Conservation (phyloP, 75 land plant species). For the Picea glauca region DNA sequence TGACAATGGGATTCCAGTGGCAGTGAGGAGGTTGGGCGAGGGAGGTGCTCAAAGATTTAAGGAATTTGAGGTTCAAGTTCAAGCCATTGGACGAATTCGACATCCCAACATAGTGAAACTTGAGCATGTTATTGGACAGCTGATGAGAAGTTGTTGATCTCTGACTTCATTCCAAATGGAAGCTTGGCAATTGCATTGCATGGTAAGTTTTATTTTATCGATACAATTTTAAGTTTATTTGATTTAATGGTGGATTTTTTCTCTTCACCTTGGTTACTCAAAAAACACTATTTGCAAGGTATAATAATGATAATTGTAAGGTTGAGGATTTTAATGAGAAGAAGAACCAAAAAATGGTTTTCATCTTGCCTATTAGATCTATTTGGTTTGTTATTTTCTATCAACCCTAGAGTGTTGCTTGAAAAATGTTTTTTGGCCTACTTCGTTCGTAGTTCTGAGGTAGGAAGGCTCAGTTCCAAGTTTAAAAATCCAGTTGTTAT, state of each 20-base stretch:
- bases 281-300: background rate
- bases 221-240: background rate
- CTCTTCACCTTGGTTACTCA: background rate
- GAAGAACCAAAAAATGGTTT: too few relatives aligned
- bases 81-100: conserved; percentile 59
- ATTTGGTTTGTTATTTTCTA: too few relatives aligned
- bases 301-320: background rate
- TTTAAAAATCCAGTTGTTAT: background rate
- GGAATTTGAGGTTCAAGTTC: conserved; percentile 72
- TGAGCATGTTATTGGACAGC: conserved; percentile 86
- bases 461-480: background rate
- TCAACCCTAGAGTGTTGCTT: background rate
- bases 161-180: conserved; percentile 81
- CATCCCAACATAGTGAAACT: conserved; percentile 73
- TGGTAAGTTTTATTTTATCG: conserved; percentile 36
- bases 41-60: conserved; percentile 59
- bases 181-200: conserved; percentile 69
- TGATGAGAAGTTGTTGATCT: conserved; percentile 85
- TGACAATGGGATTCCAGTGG: conserved; percentile 73
- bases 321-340: too few relatives aligned
- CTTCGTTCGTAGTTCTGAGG: background rate
- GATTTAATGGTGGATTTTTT: background rate
- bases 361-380: too few relatives aligned
- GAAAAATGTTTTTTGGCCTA: background rate
- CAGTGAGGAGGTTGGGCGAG: conserved; percentile 70